A percentile compares a stretch with the other conserved stretches of the same genome.
phyloP scores from a whole-genome alignment of 2,329 filamentous ascomycete species.

The Phaeomoniella chlamydospora region DNA sequence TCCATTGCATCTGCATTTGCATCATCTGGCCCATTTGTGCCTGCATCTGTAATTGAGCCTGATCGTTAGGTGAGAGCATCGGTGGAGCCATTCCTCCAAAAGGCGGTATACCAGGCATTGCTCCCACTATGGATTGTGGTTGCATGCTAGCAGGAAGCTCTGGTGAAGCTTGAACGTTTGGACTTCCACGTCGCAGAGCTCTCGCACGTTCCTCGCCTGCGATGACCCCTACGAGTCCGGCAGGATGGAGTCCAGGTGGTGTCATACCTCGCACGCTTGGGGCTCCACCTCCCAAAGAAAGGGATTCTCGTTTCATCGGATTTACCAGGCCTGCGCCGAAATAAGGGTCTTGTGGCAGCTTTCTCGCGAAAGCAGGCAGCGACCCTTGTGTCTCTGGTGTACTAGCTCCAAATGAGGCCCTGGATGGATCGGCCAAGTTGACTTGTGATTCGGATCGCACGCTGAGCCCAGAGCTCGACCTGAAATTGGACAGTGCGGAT shows the following conservation, averaged over 20 bases:
- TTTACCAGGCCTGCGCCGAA: constrained; percentile 64
- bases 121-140: constrained; percentile 22
- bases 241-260: constrained; percentile 42
- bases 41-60: constrained; percentile 65
- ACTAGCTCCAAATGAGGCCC: constrained; percentile 43
- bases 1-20: constrained; percentile 91
- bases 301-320: constrained; percentile 56
- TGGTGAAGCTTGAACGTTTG: constrained; percentile 44
- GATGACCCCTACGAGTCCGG: constrained; percentile 77
- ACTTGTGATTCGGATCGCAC: constrained; percentile 14
- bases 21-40: constrained; percentile 79
- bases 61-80: constrained; percentile 45
- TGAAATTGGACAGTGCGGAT: constrained; percentile 54
- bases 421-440: constrained; percentile 31
- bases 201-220: constrained; percentile 68
- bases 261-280: constrained; percentile 21
- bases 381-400: constrained; percentile 27
- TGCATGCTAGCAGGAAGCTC: constrained; percentile 16
- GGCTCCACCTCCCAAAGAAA: constrained; percentile 46
- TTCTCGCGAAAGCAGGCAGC: constrained; percentile 69
- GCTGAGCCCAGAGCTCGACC: constrained; percentile 26
- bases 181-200: constrained; percentile 65
- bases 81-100: constrained; percentile 10
- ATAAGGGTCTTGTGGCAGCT: constrained; percentile 74
- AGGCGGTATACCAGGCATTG: constrained; percentile 11